Conservation (phyloP, 768 basidiomycete species). For the Kwoniella mangroviensis region DNA sequence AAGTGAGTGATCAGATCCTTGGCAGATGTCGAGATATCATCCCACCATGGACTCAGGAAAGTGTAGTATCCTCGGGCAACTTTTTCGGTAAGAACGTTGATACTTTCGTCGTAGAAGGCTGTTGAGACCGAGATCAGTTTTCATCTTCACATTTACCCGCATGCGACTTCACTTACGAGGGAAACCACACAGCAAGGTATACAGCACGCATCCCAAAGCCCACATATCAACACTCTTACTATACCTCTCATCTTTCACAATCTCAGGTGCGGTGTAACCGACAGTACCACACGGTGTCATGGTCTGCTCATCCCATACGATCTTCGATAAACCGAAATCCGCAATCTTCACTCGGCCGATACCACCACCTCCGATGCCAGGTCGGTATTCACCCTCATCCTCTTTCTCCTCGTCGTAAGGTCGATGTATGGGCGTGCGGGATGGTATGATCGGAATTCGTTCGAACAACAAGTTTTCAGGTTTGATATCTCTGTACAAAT, state of each 20-base stretch:
- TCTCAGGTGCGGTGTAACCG: slow-evolving; percentile 98
- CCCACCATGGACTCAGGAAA: slow-evolving; percentile 99
- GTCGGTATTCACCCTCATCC: slow-evolving; percentile 94
- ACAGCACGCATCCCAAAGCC: slow-evolving; percentile 98
- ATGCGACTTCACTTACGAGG: slow-evolving; percentile 51
- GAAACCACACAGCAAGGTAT: slow-evolving; percentile 96
- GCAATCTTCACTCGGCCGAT: slow-evolving; percentile 98
- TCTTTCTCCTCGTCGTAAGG: slow-evolving; percentile 98
- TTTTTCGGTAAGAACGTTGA: slow-evolving; percentile 96
- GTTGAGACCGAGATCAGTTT: slow-evolving; percentile 45
- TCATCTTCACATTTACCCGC: neutral
- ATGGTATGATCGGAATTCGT: slow-evolving; percentile 86
- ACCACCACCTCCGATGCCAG: slow-evolving; percentile 91
- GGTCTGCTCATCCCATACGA: slow-evolving; percentile 98
- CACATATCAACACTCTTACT: slow-evolving; percentile 92
- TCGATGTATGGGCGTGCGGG: slow-evolving; percentile 71
- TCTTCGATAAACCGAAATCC: slow-evolving; percentile 95
- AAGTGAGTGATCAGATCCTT: slow-evolving; percentile 95
- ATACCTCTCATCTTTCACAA: slow-evolving; percentile 87
- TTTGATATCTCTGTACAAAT: slow-evolving; percentile 77
- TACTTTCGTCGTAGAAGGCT: slow-evolving; percentile 98
- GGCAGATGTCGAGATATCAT: slow-evolving; percentile 82
- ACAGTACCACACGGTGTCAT: slow-evolving; percentile 99
- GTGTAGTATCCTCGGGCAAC: slow-evolving; percentile 97
- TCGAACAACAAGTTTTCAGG: slow-evolving; percentile 96